phyloP scores from a whole-genome alignment of 129 eudicot species.

The Dittrichia graveolens region DNA sequence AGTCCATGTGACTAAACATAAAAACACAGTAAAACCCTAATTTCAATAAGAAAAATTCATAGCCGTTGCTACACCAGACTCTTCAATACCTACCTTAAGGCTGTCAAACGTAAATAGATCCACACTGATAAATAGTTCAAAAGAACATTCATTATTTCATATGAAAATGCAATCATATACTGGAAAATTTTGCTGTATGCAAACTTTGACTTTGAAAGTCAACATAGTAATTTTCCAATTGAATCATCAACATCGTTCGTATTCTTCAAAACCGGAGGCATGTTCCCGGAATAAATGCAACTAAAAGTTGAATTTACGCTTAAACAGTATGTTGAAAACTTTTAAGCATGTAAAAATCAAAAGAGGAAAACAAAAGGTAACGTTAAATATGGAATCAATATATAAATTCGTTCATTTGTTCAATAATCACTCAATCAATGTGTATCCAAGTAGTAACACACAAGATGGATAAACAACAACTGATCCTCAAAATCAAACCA shows the following conservation, averaged over 20 bases:
- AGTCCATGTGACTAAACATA: neutral
- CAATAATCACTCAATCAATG: neutral
- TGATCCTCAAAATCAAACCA: no score
- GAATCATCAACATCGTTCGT: conserved; percentile 9
- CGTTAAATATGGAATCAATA: neutral
- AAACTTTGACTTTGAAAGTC: conserved; percentile 10
- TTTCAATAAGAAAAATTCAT: neutral
- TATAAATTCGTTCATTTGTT: neutral
- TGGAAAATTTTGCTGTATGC: neutral
- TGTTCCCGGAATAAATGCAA: neutral
- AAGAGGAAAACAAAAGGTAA: neutral
- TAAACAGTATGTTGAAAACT: conserved; percentile 5
- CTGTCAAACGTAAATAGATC: neutral
- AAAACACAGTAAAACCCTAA: neutral
- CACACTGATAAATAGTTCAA: neutral
- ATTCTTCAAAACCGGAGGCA: neutral
- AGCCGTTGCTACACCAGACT: conserved; percentile 7
- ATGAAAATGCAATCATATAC: neutral
- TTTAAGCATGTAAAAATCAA: neutral
- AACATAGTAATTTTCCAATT: neutral
- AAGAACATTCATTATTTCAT: neutral
- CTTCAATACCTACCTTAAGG: conserved; percentile 1
- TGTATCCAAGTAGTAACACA: no score
- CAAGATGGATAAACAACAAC: no score
- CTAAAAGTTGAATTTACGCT: neutral